Evolutionary conservation across 768 basidiomycete species (phyloP).

Genomic region (Tylopilus rubrobrunneus): DNA sequence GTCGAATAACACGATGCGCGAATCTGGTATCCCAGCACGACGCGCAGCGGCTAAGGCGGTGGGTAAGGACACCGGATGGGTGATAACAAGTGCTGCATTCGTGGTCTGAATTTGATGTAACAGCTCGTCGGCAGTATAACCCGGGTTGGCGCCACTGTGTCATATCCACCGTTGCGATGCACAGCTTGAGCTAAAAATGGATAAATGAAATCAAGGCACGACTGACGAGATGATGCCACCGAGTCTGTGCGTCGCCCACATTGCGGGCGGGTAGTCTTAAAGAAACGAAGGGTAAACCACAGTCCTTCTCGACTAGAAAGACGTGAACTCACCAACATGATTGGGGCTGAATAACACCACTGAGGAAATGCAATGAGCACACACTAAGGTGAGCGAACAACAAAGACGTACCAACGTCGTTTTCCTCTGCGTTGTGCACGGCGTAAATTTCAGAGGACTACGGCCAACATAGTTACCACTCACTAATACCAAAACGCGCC

Average conservation of each 20-base stretch:
- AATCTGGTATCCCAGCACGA: slow-evolving; percentile 27
- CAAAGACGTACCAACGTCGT: slow-evolving; percentile 46
- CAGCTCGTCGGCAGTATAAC: slow-evolving; percentile 32
- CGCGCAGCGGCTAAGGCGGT: slow-evolving; percentile 30
- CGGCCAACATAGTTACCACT: slow-evolving; percentile 9
- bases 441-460: background rate
- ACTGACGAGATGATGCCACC: slow-evolving; percentile 58
- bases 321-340: slow-evolving; percentile 44
- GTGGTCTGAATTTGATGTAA: slow-evolving; percentile 30
- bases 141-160: slow-evolving; percentile 33
- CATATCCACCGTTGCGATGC: background rate
- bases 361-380: slow-evolving; percentile 21
- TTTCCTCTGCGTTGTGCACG: slow-evolving; percentile 34
- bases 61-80: slow-evolving; percentile 26
- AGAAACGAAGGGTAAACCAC: background rate
- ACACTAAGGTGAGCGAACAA: background rate
- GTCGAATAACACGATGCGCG: slow-evolving; percentile 29
- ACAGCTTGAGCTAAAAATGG: background rate
- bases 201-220: background rate
- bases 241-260: slow-evolving; percentile 59
- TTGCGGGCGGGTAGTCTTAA: slow-evolving; percentile 50
- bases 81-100: slow-evolving; percentile 27
- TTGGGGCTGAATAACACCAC: slow-evolving; percentile 67
- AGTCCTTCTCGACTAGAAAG: background rate
- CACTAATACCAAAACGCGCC: slow-evolving; percentile 47